Evolutionary conservation across 768 basidiomycete genomes (phyloP).

Genomic region (Lactifluus subvellereus): DNA sequence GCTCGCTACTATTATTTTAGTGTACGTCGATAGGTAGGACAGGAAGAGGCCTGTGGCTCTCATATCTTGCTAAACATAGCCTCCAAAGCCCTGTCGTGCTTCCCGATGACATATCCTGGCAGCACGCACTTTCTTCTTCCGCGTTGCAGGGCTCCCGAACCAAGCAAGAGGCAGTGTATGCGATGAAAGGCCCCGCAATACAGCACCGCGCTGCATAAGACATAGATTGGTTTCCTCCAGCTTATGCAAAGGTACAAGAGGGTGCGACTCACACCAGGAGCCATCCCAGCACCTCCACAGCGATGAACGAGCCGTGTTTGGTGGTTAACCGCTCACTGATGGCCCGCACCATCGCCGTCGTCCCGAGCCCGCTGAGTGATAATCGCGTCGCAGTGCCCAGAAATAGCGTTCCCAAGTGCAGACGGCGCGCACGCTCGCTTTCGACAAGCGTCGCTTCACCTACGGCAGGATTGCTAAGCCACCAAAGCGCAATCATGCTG

Average conservation of each 20-base stretch:
- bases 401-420: not conserved
- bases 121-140: not conserved
- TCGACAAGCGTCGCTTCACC: conserved; percentile 15
- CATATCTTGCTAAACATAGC: not conserved
- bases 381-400: conserved; percentile 11
- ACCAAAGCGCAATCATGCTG: conserved; percentile 11
- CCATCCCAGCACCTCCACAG: conserved; percentile 21
- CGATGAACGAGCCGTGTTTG: conserved; percentile 13
- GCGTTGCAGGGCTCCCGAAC: not conserved
- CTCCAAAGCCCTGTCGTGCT: not conserved
- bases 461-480: not conserved
- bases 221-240: not conserved
- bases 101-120: not conserved
- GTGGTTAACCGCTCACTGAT: conserved; percentile 4
- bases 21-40: not conserved
- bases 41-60: not conserved
- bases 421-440: not conserved
- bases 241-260: not conserved
- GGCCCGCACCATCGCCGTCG: conserved; percentile 15
- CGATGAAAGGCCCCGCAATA: conserved; percentile 15
- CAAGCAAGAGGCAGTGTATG: conserved; percentile 3
- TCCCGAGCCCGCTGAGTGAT: conserved; percentile 17
- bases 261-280: conserved; percentile 16
- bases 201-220: conserved; percentile 3
- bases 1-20: not conserved